phyloP scores from a whole-genome alignment of 169 alveolate species.

The Fabrea salina region DNA sequence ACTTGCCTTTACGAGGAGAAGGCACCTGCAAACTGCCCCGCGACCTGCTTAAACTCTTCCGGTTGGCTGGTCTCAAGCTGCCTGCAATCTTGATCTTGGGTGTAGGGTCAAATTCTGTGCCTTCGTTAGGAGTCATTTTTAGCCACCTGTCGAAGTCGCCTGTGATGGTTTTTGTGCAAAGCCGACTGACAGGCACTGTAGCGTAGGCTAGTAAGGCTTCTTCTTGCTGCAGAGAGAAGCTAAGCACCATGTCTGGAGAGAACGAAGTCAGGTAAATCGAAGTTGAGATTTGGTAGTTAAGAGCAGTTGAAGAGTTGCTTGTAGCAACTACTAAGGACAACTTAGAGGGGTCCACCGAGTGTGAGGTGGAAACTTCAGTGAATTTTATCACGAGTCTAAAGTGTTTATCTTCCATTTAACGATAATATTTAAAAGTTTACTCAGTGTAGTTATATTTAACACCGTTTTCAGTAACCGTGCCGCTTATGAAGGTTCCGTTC shows the following conservation, averaged over 20 bases:
- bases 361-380: not conserved
- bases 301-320: not conserved
- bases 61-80: not conserved
- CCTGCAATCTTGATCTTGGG: not conserved
- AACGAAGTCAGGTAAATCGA: not conserved
- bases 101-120: not conserved
- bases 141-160: slow-evolving; percentile 18
- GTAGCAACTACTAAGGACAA: not conserved
- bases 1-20: slow-evolving; percentile 11
- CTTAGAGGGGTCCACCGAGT: not conserved
- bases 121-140: not conserved
- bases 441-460: too few species aligned
- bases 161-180: slow-evolving; percentile 7
- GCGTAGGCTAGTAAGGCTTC: not conserved
- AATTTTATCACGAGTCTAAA: not conserved
- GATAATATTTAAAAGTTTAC: too few species aligned
- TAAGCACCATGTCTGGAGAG: slow-evolving; percentile 4
- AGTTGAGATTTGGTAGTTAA: not conserved
- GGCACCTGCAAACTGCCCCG: not conserved
- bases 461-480: too few species aligned
- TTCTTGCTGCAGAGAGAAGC: not conserved
- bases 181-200: not conserved
- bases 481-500: too few species aligned
- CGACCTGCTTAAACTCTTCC: not conserved
- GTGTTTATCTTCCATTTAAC: not conserved